Evolutionary conservation across 169 alveolate species (phyloP).

Genomic region (Condylostoma magnum): DNA sequence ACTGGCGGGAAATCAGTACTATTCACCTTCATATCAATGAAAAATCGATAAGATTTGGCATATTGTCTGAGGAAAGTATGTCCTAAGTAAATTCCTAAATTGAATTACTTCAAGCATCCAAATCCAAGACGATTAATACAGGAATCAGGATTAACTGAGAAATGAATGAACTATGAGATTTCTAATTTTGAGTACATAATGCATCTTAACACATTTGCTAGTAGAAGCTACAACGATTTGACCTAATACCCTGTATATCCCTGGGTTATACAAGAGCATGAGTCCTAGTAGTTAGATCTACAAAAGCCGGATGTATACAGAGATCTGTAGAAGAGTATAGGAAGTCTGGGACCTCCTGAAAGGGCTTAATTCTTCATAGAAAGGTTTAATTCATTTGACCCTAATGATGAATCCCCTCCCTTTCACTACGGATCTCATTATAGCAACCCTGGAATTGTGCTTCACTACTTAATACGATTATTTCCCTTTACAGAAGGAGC

Average conservation of each 20-base stretch:
- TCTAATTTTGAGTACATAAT: constrained; percentile 94
- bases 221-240: constrained; percentile 92
- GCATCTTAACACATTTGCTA: constrained; percentile 91
- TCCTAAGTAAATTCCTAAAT: neutral
- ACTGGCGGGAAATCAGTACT: constrained; percentile 18
- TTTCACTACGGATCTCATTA: constrained; percentile 73
- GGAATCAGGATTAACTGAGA: constrained; percentile 16
- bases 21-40: neutral
- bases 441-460: constrained; percentile 69
- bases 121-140: neutral
- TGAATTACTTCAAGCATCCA: neutral
- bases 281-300: constrained; percentile 58
- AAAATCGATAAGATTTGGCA: neutral
- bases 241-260: constrained; percentile 97
- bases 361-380: constrained; percentile 7
- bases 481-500: constrained; percentile 71
- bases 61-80: neutral
- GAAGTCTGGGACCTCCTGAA: constrained; percentile 80
- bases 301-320: constrained; percentile 74
- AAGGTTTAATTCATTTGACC: neutral
- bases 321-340: constrained; percentile 91
- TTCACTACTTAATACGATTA: constrained; percentile 57
- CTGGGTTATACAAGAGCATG: constrained; percentile 92
- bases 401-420: neutral
- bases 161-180: constrained; percentile 36